Evolutionary conservation across 768 basidiomycete genomes (phyloP), one percentile per base, ranked within the genome.

Genomic region (Leccinum truebloodii): DNA sequence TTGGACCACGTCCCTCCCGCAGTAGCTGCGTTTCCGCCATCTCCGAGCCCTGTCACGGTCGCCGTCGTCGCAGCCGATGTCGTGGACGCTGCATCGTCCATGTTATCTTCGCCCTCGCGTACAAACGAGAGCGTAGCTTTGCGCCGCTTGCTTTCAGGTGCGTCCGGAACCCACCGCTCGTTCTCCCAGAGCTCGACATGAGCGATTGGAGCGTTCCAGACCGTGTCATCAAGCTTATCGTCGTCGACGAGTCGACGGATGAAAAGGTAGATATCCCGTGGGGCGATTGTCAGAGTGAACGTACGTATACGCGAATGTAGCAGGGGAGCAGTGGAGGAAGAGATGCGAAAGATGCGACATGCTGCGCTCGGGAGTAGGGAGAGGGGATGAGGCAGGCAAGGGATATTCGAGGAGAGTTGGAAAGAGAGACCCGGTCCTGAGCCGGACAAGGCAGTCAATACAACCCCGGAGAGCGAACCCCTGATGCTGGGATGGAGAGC

Each of bases 381-480:
- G 4, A 63, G 9, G 13, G 32, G 61, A 3, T 53, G 37, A 24
- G 59, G 58, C 0, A 70, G 4, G 22, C 46, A 6, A 6, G 68
- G 68, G 4, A 65, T 34, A 4, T 24, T 3, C 12, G 65, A 16
- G n/a, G 60, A 48, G 4, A 69, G 60, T 18, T 53, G 57, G 26
- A 69, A 22, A 1, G 66, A 70, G n/a, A 69, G 28, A 5, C 66
- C 66, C 1, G 69, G 62, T 0, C 68, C 68, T 0, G 62, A 48
- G 3, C 66, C 60, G 9, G 58, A 67, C 1, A 67, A 5, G 5
- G 58, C 59, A 3, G 54, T 59, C 4, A 44, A 58, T n/a, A 53
- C 2, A 16, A 14, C 4, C 30, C 9, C 1, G 5, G 67, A 59
- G 3, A 69, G 39, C 0, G 57, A 44, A 9, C 32, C 39, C 6